A percentile compares a stretch with the other conserved stretches of the same genome.
phyloP scores from a whole-genome alignment of 768 basidiomycete species.

The Coprinopsis sp. region DNA sequence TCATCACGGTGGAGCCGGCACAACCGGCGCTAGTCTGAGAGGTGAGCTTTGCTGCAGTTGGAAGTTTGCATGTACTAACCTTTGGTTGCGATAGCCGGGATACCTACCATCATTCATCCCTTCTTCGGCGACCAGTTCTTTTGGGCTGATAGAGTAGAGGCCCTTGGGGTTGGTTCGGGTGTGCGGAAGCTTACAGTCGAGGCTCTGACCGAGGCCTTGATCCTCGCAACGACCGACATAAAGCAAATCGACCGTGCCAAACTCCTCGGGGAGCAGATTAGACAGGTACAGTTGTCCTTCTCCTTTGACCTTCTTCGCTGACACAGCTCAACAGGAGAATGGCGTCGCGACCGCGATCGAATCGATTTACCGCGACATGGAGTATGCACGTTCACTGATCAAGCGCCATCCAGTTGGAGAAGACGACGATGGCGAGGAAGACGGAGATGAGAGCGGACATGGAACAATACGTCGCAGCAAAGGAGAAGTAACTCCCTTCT shows the following conservation, averaged over 20 bases:
- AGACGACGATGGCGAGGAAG: constrained; percentile 28
- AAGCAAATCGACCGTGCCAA: constrained; percentile 88
- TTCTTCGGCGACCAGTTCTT: constrained; percentile 99
- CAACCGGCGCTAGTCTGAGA: constrained; percentile 90
- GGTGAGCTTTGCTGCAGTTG: constrained; percentile 42
- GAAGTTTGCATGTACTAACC: neutral
- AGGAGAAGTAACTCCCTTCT: constrained; percentile 17
- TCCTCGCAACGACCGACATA: constrained; percentile 76
- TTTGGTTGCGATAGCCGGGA: constrained; percentile 57
- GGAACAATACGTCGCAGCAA: constrained; percentile 32
- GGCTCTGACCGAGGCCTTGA: constrained; percentile 70
- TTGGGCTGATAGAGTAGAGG: constrained; percentile 98
- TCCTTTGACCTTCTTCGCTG: neutral
- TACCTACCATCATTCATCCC: constrained; percentile 93
- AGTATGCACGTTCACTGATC: constrained; percentile 86
- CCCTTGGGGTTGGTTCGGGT: constrained; percentile 84
- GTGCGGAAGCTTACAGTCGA: constrained; percentile 86
- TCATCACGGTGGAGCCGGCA: constrained; percentile 97
- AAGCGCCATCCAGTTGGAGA: constrained; percentile 47
- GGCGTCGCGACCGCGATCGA: constrained; percentile 94
- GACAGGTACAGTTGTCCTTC: constrained; percentile 47
- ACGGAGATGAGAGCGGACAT: constrained; percentile 29
- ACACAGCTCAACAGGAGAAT: constrained; percentile 59
- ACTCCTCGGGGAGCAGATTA: constrained; percentile 81
- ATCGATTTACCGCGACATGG: constrained; percentile 92